Evolutionary conservation across 2,329 filamentous ascomycete genomes (phyloP).

Genomic region (Dothistroma pini): DNA sequence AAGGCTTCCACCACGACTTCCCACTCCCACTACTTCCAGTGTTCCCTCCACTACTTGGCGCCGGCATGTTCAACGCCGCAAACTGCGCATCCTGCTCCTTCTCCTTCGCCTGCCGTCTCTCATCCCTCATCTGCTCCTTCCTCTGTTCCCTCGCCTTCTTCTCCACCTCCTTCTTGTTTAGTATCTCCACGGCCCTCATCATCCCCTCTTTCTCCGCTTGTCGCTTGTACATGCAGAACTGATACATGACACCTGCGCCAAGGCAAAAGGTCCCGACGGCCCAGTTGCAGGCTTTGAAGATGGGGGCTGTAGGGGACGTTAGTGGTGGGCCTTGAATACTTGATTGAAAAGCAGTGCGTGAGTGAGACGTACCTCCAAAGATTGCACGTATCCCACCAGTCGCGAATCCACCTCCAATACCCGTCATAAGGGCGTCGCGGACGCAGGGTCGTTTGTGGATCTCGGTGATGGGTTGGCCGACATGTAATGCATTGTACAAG

Average conservation of each 20-base stretch:
- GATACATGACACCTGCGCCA: constrained; percentile 68
- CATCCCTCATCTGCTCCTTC: constrained; percentile 39
- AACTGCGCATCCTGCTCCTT: constrained; percentile 40
- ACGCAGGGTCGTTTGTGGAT: constrained; percentile 80
- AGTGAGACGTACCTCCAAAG: constrained; percentile 61
- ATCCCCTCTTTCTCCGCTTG: constrained; percentile 76
- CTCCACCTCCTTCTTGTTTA: constrained; percentile 68
- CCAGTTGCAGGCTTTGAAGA: constrained; percentile 74
- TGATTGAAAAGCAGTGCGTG: too few relatives aligned
- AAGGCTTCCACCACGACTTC: constrained; percentile 37
- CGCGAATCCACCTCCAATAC: constrained; percentile 74
- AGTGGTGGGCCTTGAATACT: background rate
- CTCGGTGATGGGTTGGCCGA: constrained; percentile 64
- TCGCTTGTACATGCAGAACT: constrained; percentile 76
- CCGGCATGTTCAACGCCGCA: constrained; percentile 25
- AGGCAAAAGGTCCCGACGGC: constrained; percentile 73
- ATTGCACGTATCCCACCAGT: constrained; percentile 71
- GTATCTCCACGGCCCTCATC: constrained; percentile 78
- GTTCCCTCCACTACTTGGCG: constrained; percentile 16
- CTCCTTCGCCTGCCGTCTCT: constrained; percentile 43
- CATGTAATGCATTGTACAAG: constrained; percentile 58
- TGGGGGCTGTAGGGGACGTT: constrained; percentile 45
- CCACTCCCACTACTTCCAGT: constrained; percentile 1
- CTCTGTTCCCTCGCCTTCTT: constrained; percentile 49
- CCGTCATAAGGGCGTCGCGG: constrained; percentile 74